These are phyloP conservation scores for Steccherinum ochraceum DNA, from an alignment of 768 basidiomycete species.

Conservation along the genomic window DNA sequence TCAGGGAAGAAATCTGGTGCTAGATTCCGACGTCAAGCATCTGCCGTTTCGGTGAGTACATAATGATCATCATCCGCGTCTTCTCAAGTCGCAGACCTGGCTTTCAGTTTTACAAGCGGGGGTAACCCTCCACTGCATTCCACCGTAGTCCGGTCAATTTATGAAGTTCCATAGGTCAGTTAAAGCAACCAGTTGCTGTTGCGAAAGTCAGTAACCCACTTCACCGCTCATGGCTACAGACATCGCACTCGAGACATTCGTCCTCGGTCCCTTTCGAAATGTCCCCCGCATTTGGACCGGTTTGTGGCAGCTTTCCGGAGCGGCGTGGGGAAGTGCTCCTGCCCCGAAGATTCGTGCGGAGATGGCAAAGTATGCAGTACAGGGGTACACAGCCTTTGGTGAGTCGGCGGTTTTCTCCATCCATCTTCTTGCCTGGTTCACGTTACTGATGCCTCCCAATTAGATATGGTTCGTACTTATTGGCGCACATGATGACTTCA, in stretches of 20 bases:
- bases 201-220: too few relatives aligned
- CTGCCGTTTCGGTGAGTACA: background rate
- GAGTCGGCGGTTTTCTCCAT: background rate
- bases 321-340: slow-evolving; percentile 73
- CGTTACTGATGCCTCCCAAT: slow-evolving; percentile 1
- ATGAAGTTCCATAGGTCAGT: background rate
- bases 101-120: too few relatives aligned
- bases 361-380: slow-evolving; percentile 54
- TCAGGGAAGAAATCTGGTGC: background rate
- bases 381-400: slow-evolving; percentile 61
- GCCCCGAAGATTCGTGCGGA: slow-evolving; percentile 55
- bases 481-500: slow-evolving; percentile 20
- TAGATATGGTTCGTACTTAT: slow-evolving; percentile 3
- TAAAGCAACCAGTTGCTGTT: too few relatives aligned
- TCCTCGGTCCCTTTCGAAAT: slow-evolving; percentile 16
- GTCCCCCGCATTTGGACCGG: slow-evolving; percentile 70
- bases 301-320: slow-evolving; percentile 79
- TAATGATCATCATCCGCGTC: too few relatives aligned
- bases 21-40: background rate
- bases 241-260: slow-evolving; percentile 14
- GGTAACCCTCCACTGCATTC: background rate
- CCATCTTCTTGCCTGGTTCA: background rate
- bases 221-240: background rate
- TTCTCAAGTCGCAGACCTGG: too few relatives aligned
- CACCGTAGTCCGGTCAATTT: background rate